A percentile compares a stretch with the other conserved stretches of the same genome.
These are phyloP conservation scores for Sambucus nigra DNA, from an alignment of 129 eudicot species.

Conservation along the genomic window DNA sequence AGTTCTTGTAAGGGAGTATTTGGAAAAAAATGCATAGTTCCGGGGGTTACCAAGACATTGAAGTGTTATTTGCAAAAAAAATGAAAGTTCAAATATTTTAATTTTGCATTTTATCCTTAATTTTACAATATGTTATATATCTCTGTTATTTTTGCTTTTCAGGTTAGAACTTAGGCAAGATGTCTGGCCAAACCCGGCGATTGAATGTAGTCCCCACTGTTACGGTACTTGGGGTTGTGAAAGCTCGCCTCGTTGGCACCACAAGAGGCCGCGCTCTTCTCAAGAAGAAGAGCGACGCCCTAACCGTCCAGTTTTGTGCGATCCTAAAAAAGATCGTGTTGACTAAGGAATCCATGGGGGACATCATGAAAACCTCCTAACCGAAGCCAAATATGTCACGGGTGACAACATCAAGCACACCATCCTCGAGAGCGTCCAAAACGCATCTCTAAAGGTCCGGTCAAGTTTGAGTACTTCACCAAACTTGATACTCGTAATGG, in stretches of 20 bases:
- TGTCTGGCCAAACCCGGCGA: slow-evolving; percentile 86
- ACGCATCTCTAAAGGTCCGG: slow-evolving; percentile 61
- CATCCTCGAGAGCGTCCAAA: slow-evolving; percentile 62
- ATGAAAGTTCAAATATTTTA: no score
- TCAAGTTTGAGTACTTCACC: slow-evolving; percentile 70
- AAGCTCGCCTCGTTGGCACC: slow-evolving; percentile 86
- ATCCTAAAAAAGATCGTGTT: slow-evolving; percentile 72
- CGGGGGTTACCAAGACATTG: no score
- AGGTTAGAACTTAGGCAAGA: slow-evolving; percentile 31
- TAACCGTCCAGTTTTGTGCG: slow-evolving; percentile 80
- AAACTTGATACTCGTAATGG: slow-evolving; percentile 74
- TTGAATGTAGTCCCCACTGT: slow-evolving; percentile 86
- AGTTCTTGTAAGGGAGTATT: no score
- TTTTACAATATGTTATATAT: no score
- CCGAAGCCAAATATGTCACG: slow-evolving; percentile 87
- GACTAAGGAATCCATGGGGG: slow-evolving; percentile 89
- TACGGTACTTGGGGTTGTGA: slow-evolving; percentile 73
- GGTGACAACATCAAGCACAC: no score
- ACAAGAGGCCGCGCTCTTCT: slow-evolving; percentile 93
- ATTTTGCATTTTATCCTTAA: no score
- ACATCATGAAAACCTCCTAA: slow-evolving; percentile 69
- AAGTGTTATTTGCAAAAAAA: no score
- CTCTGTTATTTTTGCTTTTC: no score
- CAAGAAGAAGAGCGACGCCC: slow-evolving; percentile 90
- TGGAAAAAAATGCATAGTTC: no score